Conservation (phyloP, 1,139 yeast species). For the Yamadazyma sp. region DNA sequence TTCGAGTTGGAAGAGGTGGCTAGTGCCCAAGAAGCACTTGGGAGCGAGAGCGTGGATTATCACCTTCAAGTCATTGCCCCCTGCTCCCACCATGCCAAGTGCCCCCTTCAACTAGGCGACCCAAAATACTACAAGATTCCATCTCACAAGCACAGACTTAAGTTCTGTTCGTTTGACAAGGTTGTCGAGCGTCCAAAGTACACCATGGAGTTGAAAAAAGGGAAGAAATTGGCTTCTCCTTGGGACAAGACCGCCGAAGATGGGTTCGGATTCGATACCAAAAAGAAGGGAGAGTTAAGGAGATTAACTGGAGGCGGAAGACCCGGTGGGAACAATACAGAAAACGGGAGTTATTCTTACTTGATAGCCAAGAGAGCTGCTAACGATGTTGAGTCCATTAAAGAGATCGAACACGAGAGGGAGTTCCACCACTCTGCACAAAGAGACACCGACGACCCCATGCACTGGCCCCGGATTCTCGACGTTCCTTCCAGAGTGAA, state of each 20-base stretch:
- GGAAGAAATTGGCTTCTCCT: constrained; percentile 66
- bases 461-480: constrained; percentile 74
- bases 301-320: constrained; percentile 66
- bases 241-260: constrained; percentile 65
- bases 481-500: constrained; percentile 74
- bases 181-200: constrained; percentile 75
- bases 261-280: constrained; percentile 47
- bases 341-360: constrained; percentile 74
- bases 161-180: constrained; percentile 77
- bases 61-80: constrained; percentile 78
- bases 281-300: constrained; percentile 27
- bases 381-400: constrained; percentile 33
- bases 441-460: constrained; percentile 28
- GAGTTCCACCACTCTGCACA: constrained; percentile 24
- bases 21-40: constrained; percentile 10
- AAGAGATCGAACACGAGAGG: constrained; percentile 35
- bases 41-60: constrained; percentile 39
- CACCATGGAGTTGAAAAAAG: constrained; percentile 78
- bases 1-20: constrained; percentile 34
- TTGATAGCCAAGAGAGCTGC: constrained; percentile 64
- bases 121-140: constrained; percentile 65
- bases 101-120: constrained; percentile 82
- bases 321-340: constrained; percentile 69
- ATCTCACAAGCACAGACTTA: constrained; percentile 59
- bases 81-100: constrained; percentile 82